Percentiles rank a stretch among this genome's conserved stretches.
These are phyloP conservation scores for Suhomyces panamericanus DNA, from an alignment of 1,139 yeast species.

Conservation along the genomic window DNA sequence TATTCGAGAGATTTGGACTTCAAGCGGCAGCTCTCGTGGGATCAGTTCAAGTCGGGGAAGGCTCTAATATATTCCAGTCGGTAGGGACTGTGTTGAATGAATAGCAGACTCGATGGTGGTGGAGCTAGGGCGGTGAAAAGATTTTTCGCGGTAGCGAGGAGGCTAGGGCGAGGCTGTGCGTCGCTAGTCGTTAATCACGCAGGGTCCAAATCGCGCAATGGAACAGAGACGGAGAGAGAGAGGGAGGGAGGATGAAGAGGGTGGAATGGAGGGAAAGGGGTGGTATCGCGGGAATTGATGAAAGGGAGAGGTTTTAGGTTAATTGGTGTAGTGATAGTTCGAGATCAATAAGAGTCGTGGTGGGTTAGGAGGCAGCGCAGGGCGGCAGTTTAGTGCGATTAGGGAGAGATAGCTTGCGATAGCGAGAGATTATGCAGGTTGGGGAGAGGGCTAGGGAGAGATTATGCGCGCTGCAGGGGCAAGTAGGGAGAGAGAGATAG, in stretches of 20 bases:
- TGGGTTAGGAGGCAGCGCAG: no score
- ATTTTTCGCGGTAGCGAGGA: constrained; percentile 1
- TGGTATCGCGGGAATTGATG: background rate
- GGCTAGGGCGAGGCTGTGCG: no score
- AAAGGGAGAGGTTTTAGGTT: no score
- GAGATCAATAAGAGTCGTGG: no score
- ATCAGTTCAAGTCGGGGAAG: constrained; percentile 9
- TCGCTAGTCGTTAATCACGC: background rate
- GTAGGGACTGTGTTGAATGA: background rate
- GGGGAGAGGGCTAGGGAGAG: no score
- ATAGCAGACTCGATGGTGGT: constrained; percentile 2
- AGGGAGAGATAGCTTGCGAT: no score
- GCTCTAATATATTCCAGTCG: constrained; percentile 11
- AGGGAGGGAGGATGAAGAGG: background rate
- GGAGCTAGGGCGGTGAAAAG: background rate
- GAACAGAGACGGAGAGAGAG: background rate
- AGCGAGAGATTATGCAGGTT: no score
- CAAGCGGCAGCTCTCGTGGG: constrained; percentile 55
- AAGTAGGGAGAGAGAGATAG: no score
- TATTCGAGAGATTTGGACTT: constrained; percentile 28
- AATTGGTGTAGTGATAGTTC: no score
- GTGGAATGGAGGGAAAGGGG: background rate
- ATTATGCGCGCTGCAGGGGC: no score
- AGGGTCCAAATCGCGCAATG: background rate
- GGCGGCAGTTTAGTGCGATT: no score